A percentile compares a stretch with the other conserved stretches of the same genome.
phyloP scores from a whole-genome alignment of 495 filamentous ascomycete species.

The Xylaria flabelliformis region DNA sequence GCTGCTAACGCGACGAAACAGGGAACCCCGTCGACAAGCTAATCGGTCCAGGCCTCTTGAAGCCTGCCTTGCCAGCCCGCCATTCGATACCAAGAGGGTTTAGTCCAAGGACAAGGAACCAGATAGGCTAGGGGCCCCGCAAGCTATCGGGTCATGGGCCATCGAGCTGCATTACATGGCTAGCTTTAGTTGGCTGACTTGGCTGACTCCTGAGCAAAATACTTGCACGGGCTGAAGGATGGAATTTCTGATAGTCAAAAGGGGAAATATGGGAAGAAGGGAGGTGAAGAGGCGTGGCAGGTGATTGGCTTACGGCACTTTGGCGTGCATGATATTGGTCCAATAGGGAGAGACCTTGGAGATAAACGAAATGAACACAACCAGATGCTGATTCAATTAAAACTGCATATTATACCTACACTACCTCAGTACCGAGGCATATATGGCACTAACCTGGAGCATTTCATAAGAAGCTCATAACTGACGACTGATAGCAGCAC shows the following conservation, averaged over 20 bases:
- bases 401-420: not conserved
- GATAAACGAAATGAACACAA: conserved; percentile 23
- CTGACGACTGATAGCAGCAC: not conserved
- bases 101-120: not conserved
- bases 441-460: not conserved
- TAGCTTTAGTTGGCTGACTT: conserved; percentile 1
- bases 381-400: not conserved
- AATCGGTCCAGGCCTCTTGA: conserved; percentile 17
- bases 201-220: conserved; percentile 4
- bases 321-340: not conserved
- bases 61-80: not conserved
- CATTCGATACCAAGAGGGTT: conserved; percentile 2
- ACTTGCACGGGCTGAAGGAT: not conserved
- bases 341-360: conserved; percentile 6
- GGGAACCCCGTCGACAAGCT: not conserved
- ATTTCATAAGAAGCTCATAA: not conserved
- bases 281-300: not conserved
- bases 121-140: not conserved
- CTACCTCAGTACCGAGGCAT: too few species aligned
- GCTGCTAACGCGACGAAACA: conserved; percentile 10
- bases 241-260: conserved; percentile 8
- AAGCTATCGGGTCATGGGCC: conserved; percentile 6
- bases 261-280: not conserved
- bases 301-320: conserved; percentile 4
- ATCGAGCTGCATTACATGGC: not conserved